Percentiles rank a stretch among this genome's conserved stretches.
Conservation (phyloP, 2,329 filamentous ascomycete genomes). For the Xylariaceae sp. region DNA sequence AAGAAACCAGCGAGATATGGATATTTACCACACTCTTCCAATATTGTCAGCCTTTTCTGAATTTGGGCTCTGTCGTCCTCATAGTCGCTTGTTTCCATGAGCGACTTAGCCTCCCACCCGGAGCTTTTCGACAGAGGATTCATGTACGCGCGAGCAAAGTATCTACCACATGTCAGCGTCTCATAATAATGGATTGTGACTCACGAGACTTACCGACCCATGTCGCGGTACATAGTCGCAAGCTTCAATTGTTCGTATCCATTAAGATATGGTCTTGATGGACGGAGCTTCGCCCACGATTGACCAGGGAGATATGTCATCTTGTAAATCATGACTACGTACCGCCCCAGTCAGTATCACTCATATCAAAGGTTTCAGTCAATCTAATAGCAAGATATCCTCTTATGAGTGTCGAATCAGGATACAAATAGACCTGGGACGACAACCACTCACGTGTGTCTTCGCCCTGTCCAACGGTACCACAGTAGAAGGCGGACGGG, state of each 20-base stretch:
- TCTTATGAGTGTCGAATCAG: too few relatives aligned
- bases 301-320: not conserved
- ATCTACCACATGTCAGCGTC: not conserved
- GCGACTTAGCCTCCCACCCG: not conserved
- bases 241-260: not conserved
- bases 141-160: not conserved
- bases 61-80: not conserved
- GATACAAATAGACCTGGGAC: too few relatives aligned
- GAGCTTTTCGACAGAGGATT: not conserved
- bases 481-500: not conserved
- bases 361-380: too few relatives aligned
- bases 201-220: not conserved
- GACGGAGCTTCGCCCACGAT: not conserved
- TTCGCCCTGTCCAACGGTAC: not conserved
- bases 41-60: not conserved
- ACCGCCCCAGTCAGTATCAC: too few relatives aligned
- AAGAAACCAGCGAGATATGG: not conserved
- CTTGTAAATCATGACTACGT: not conserved
- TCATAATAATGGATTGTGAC: not conserved
- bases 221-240: not conserved
- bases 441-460: not conserved
- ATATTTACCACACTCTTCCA: not conserved
- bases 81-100: not conserved
- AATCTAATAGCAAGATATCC: too few relatives aligned
- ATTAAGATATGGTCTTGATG: not conserved